Conservation (phyloP, 257 asterid genomes). For the Jacaranda mimosifolia region DNA sequence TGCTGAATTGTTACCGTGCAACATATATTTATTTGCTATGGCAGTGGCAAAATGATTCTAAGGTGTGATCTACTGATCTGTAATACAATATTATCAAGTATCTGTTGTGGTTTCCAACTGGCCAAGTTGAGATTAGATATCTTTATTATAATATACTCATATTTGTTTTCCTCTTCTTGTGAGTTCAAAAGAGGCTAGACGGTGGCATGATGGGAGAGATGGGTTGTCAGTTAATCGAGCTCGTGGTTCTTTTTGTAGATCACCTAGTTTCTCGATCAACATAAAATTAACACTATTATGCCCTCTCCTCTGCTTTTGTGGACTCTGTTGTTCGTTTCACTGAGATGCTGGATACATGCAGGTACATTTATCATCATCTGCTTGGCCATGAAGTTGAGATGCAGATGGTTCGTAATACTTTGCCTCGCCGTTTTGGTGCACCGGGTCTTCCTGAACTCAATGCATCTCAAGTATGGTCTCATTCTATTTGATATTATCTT, state of each 20-base stretch:
- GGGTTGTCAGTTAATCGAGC: neutral
- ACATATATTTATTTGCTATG: neutral
- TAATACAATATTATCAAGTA: neutral
- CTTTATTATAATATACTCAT: neutral
- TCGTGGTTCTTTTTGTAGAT: conserved; percentile 6
- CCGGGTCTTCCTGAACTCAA: conserved; percentile 99
- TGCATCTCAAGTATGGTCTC: conserved; percentile 87
- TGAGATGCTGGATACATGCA: conserved; percentile 41
- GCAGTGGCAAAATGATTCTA: neutral
- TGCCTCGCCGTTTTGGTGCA: conserved; percentile 99
- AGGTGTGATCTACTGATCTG: conserved; percentile 3
- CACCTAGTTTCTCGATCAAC: conserved; percentile 18
- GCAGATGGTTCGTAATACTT: conserved; percentile 95
- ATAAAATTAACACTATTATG: neutral
- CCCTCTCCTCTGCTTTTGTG: neutral
- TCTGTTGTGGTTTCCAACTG: conserved; percentile 1
- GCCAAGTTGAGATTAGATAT: neutral
- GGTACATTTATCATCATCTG: conserved; percentile 97
- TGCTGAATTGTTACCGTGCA: neutral
- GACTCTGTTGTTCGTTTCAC: neutral
- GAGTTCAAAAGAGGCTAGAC: neutral
- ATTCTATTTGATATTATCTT: conserved; percentile 20
- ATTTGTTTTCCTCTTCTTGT: neutral
- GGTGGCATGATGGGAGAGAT: neutral
- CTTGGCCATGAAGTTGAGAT: conserved; percentile 99